Evolutionary conservation across 495 filamentous ascomycete genomes (phyloP), one percentile per base, ranked within the genome.

Genomic region (Daldinia caldariorum): DNA sequence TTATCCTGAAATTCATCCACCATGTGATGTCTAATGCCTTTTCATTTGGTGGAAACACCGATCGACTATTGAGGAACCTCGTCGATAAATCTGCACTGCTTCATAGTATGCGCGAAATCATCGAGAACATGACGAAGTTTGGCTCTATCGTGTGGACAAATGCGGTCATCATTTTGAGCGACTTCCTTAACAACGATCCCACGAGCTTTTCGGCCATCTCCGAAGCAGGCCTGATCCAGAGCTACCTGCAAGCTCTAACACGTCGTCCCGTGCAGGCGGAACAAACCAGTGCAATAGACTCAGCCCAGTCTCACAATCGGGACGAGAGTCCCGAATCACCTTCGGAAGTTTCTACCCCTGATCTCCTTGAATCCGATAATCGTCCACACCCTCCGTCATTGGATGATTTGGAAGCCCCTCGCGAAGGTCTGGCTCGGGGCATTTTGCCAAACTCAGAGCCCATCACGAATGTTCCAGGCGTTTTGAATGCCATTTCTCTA

Each of bases 181-280:
- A 90, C 74, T 98, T 98, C 82, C 97, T 99, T 64, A 96, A 99
- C 79, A 97, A 98, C 75, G 96, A 99, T 73, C 96, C 96, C 2
- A 98, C 96, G 4, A 99, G 96, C 74, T 98, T 97, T 75, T 89
- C 91, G 31, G 92, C 97, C 16, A 94, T 99, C 70, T 91, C 91
- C 16, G 96, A 99, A 81, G 93, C 96, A 51, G 95, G 95, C 32
- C 83, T 98, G 57, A 93, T 93, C 65, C 89, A 90, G 75, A 91
- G 87, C 59, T 88, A 97, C 49, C 84, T 99, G 22, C 88, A 93
- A 73, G 86, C 92, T 14, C 85, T 97, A 32, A 94, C 91, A n/a
- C 83, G 89, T 3, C 81, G 80, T 61, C 73, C 81, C 2, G 81
- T 89, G 10, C 69, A 76, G 16, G 70, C 82, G 4, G 79, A 78